These are phyloP conservation scores for Cardamine occulta DNA, from an alignment of 345 rosid species.

Conservation along the genomic window DNA sequence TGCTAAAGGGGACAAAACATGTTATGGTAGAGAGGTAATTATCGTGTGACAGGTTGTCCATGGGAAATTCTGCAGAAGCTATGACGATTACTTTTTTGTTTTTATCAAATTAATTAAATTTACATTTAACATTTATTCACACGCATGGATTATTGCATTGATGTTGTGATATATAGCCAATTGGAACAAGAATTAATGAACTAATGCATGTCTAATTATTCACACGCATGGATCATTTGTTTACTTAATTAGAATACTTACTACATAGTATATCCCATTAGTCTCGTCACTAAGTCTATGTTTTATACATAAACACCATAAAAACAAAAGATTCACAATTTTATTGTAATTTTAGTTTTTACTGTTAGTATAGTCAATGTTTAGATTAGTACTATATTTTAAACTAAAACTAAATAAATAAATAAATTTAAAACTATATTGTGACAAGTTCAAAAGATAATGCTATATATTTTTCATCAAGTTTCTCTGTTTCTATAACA, in stretches of 20 bases:
- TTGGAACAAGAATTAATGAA: not conserved
- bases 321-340: not conserved
- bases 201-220: not conserved
- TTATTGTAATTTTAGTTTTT: not conserved
- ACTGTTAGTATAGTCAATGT: not conserved
- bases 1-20: constrained; percentile 49
- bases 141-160: constrained; percentile 35
- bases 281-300: not conserved
- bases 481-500: not conserved
- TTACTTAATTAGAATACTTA: not conserved
- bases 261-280: not conserved
- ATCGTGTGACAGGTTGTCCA: constrained; percentile 47
- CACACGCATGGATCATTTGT: not conserved
- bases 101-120: not conserved
- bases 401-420: not conserved
- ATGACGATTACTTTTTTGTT: constrained; percentile 38
- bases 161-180: not conserved
- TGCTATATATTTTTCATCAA: not conserved
- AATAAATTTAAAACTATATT: not conserved
- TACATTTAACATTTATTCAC: constrained; percentile 30
- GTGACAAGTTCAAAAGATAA: not conserved
- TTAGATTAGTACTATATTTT: not conserved
- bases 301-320: not conserved
- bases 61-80: constrained; percentile 44
- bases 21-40: constrained; percentile 47